phyloP scores from a whole-genome alignment of 1,284 basidiomycete genomes.

The Polyporus tsugae region DNA sequence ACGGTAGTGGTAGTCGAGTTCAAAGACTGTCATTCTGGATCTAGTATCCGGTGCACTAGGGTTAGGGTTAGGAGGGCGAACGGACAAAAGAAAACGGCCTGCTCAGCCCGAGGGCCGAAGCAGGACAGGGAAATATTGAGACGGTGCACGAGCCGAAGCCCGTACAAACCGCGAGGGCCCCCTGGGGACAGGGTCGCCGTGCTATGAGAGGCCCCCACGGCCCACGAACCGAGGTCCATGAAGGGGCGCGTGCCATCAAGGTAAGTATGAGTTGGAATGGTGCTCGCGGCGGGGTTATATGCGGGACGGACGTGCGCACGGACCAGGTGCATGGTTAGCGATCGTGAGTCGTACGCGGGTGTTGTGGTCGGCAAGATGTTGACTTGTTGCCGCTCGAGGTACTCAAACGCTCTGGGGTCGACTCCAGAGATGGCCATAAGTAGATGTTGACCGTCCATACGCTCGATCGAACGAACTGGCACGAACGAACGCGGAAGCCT shows the following conservation, averaged over 20 bases:
- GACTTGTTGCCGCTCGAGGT: too few relatives aligned
- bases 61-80: conserved; percentile 40
- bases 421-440: too few relatives aligned
- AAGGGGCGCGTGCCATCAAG: conserved; percentile 47
- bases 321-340: neutral
- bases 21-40: too few relatives aligned
- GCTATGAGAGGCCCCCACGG: conserved; percentile 61
- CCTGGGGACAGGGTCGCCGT: conserved; percentile 71
- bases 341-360: neutral
- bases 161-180: conserved; percentile 61
- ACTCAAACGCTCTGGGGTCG: too few relatives aligned
- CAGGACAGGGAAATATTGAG: conserved; percentile 74
- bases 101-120: conserved; percentile 53
- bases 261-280: conserved; percentile 44
- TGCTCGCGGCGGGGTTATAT: conserved; percentile 9
- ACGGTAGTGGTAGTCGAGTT: too few relatives aligned
- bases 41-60: conserved; percentile 14
- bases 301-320: neutral
- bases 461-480: too few relatives aligned
- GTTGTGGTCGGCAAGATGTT: neutral
- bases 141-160: conserved; percentile 70
- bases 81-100: conserved; percentile 40
- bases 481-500: too few relatives aligned
- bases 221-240: conserved; percentile 51
- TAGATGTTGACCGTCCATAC: too few relatives aligned